phyloP scores from a whole-genome alignment of 208 protist genomes.

The Angomonas ambiguus region DNA sequence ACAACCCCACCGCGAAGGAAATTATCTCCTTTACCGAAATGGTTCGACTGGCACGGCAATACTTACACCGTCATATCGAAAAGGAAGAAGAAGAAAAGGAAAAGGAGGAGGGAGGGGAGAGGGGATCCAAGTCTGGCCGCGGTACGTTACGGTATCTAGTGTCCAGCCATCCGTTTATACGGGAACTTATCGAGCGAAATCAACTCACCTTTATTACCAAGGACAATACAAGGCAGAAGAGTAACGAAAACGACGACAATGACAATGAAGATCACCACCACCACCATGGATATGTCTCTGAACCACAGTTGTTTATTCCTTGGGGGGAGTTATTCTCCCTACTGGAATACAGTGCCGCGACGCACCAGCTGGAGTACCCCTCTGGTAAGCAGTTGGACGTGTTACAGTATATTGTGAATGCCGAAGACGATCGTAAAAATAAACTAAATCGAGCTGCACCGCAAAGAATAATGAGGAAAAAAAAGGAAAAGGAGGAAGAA shows the following conservation, averaged over 20 bases:
- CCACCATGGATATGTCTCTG: background rate
- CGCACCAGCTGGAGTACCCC: background rate
- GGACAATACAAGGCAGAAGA: background rate
- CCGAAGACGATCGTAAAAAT: background rate
- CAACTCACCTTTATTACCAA: slow-evolving; percentile 26
- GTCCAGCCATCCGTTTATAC: slow-evolving; percentile 43
- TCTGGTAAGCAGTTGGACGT: slow-evolving; percentile 2
- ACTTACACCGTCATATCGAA: slow-evolving; percentile 11
- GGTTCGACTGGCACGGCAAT: slow-evolving; percentile 14
- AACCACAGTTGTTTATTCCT: background rate
- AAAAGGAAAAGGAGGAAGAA: too few relatives aligned
- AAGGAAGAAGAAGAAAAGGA: slow-evolving; percentile 7
- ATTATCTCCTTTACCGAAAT: slow-evolving; percentile 14
- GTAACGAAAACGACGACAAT: too few relatives aligned
- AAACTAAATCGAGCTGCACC: background rate
- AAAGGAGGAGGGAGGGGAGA: too few relatives aligned
- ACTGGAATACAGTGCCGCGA: background rate
- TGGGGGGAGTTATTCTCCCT: background rate
- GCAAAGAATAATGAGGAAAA: too few relatives aligned
- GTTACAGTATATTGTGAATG: background rate
- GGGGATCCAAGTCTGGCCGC: too few relatives aligned
- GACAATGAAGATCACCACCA: too few relatives aligned
- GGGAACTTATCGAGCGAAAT: slow-evolving; percentile 39
- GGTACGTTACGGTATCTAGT: slow-evolving; percentile 19
- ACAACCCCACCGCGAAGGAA: background rate